Percentiles rank a stretch among this genome's conserved stretches.
Conservation (phyloP, 306 rosid species). For the Hylodesmum podocarpum region DNA sequence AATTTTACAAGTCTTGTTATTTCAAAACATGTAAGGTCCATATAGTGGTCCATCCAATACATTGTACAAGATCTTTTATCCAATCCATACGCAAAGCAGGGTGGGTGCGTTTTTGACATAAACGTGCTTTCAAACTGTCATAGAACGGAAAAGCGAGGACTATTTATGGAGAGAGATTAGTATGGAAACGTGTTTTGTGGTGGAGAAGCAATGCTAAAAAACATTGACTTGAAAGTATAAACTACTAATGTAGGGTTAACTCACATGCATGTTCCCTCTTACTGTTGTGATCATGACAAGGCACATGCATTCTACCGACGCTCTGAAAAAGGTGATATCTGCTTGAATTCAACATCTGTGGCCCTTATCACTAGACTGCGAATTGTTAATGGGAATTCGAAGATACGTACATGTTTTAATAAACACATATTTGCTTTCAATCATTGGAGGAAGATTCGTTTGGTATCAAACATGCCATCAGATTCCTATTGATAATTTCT, state of each 20-base stretch:
- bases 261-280: constrained; percentile 22
- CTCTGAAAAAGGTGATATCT: background rate
- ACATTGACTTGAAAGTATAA: background rate
- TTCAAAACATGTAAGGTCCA: background rate
- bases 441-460: background rate
- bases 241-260: background rate
- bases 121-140: background rate
- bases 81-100: background rate
- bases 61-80: background rate
- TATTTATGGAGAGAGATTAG: background rate
- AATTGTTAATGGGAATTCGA: background rate
- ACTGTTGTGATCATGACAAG: constrained; percentile 3
- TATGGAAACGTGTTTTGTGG: background rate
- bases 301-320: constrained; percentile 38
- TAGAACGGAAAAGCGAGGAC: background rate
- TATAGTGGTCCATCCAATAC: background rate
- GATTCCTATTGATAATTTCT: too few relatives aligned
- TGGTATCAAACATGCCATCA: background rate
- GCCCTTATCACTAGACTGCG: background rate
- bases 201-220: background rate
- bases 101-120: background rate
- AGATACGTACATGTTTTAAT: background rate
- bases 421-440: background rate
- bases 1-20: background rate
- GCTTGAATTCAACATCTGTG: background rate